Evolutionary conservation across 495 filamentous ascomycete genomes (phyloP).

Genomic region (Cudoniella acicularis): DNA sequence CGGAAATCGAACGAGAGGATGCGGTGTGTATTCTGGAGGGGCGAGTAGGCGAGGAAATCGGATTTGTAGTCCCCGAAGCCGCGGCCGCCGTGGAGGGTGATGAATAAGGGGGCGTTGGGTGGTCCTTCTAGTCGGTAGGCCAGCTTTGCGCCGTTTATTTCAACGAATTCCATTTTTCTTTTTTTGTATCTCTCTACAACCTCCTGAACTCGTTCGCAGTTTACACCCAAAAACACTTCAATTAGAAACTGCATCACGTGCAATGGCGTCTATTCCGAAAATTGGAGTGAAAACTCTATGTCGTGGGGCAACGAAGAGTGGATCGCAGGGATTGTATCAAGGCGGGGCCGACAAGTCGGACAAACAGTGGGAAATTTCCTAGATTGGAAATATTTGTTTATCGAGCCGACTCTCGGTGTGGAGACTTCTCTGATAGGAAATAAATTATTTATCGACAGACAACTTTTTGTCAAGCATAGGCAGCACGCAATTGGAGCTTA

Average conservation of each 20-base stretch:
- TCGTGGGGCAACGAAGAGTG: too few species aligned
- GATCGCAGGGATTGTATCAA: too few species aligned
- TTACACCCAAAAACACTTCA: too few species aligned
- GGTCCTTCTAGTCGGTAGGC: conserved; percentile 1
- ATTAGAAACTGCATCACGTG: neutral
- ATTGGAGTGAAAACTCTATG: too few species aligned
- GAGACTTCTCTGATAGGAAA: too few species aligned
- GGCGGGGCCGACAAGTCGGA: too few species aligned
- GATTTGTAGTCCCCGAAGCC: neutral
- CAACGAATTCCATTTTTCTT: neutral
- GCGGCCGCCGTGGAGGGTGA: neutral
- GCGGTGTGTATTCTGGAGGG: neutral
- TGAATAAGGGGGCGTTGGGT: neutral
- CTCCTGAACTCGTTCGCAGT: neutral
- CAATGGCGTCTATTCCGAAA: too few species aligned
- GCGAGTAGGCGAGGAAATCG: neutral
- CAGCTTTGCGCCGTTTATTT: neutral
- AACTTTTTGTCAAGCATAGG: too few species aligned
- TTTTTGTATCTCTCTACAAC: neutral
- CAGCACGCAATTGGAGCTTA: neutral
- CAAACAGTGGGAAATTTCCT: too few species aligned
- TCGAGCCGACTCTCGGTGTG: too few species aligned
- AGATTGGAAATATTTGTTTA: too few species aligned
- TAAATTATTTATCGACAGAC: too few species aligned
- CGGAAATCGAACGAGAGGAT: neutral